A percentile compares a stretch with the other conserved stretches of the same genome.
These are phyloP conservation scores for Verticillium zaregamsianum DNA, from an alignment of 2,329 filamentous ascomycete species.

Conservation along the genomic window DNA sequence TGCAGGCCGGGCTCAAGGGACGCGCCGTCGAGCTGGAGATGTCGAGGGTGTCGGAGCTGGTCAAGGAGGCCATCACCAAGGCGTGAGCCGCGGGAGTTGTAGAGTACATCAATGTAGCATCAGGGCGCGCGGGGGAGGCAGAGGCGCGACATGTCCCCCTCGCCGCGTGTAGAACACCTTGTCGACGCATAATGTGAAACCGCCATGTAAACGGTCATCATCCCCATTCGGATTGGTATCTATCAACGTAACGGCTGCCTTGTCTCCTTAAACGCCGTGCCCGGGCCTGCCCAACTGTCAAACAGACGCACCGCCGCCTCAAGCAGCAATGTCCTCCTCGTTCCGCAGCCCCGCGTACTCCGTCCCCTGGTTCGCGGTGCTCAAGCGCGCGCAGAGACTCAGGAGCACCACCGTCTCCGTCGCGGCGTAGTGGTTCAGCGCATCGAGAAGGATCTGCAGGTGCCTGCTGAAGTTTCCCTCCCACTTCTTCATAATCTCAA, in stretches of 20 bases:
- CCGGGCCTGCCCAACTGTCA: background rate
- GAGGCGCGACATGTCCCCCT: background rate
- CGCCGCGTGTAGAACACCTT: background rate
- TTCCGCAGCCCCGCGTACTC: conserved; percentile 56
- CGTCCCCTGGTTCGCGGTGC: conserved; percentile 74
- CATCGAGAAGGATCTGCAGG: conserved; percentile 89
- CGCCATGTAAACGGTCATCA: background rate
- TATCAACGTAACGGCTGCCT: background rate
- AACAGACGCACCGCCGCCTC: background rate
- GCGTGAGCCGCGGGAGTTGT: background rate
- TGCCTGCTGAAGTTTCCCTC: conserved; percentile 91
- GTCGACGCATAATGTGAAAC: background rate
- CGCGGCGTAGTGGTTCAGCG: conserved; percentile 93
- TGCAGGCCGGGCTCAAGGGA: conserved; percentile 53
- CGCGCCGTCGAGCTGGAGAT: conserved; percentile 64
- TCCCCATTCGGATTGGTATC: background rate
- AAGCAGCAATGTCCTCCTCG: conserved; percentile 45
- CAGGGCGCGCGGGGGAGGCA: background rate
- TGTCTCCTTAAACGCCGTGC: background rate
- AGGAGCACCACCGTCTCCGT: conserved; percentile 94
- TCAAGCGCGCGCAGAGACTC: conserved; percentile 78
- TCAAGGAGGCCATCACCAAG: conserved; percentile 45
- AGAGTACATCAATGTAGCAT: background rate
- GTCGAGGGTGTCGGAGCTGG: conserved; percentile 54
- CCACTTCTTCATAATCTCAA: conserved; percentile 85